These are phyloP conservation scores for Eimeria tenella DNA, from an alignment of 169 alveolate genomes.

Conservation along the genomic window DNA sequence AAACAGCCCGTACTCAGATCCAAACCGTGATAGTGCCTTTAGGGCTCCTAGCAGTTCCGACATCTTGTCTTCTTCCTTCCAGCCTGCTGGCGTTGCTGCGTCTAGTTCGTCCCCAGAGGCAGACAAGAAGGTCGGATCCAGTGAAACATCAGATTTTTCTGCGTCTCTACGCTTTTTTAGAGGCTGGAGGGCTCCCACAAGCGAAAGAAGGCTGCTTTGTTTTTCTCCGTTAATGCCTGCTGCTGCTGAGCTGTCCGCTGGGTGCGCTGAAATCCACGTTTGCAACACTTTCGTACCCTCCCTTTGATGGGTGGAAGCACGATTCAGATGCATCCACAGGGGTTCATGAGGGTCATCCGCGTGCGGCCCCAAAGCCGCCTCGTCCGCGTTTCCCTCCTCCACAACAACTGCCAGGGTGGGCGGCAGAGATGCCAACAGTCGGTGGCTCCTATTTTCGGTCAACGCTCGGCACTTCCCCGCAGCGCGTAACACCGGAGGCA, in stretches of 20 bases:
- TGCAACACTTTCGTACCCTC: background rate
- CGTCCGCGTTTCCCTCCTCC: background rate
- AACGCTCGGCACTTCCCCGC: constrained; percentile 2
- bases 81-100: background rate
- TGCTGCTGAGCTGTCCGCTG: background rate
- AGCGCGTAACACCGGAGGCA: constrained; percentile 26
- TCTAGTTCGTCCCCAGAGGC: background rate
- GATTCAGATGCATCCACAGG: background rate
- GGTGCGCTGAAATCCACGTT: background rate
- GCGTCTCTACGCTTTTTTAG: no score
- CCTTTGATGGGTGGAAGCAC: background rate
- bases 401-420: background rate
- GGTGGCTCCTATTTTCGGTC: background rate
- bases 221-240: background rate
- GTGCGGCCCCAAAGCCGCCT: constrained; percentile 12
- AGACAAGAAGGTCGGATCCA: background rate
- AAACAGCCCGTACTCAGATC: background rate
- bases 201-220: background rate
- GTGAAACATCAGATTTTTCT: background rate
- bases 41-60: background rate
- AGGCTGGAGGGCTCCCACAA: background rate
- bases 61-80: background rate
- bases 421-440: background rate
- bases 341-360: constrained; percentile 7
- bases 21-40: background rate